Evolutionary conservation across 2,329 filamentous ascomycete genomes (phyloP).

Genomic region (Pleoardoris graminearum): DNA sequence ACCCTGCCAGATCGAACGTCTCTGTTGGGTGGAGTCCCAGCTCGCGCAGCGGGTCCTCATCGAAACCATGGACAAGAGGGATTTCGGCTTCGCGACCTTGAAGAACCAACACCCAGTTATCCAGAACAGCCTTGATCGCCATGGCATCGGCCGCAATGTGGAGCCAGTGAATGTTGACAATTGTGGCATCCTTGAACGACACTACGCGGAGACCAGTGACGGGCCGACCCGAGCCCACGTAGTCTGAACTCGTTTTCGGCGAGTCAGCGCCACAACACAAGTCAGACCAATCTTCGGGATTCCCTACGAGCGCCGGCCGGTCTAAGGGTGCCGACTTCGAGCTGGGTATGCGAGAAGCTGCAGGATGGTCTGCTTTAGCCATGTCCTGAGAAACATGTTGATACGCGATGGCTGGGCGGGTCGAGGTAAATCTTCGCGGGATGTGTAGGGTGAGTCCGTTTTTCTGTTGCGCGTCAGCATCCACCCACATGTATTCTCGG

Average conservation of each 20-base stretch:
- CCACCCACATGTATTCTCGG: too few relatives aligned
- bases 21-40: slow-evolving; percentile 3
- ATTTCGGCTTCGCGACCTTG: not conserved
- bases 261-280: not conserved
- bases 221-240: not conserved
- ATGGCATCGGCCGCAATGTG: not conserved
- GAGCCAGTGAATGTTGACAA: slow-evolving; percentile 1
- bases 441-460: not conserved
- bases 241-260: not conserved
- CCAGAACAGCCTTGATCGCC: not conserved
- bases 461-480: not conserved
- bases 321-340: not conserved
- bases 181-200: not conserved
- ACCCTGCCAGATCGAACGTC: slow-evolving; percentile 1
- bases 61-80: not conserved
- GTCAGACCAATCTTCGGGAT: not conserved
- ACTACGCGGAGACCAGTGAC: not conserved
- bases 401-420: not conserved
- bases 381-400: not conserved
- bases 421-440: not conserved
- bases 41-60: slow-evolving; percentile 1
- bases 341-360: not conserved
- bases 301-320: not conserved
- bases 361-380: not conserved
- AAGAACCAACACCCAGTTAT: not conserved